Evolutionary conservation across 371 early-diverging fungal species (phyloP).

Genomic region (Dipsacomyces acuminosporus): DNA sequence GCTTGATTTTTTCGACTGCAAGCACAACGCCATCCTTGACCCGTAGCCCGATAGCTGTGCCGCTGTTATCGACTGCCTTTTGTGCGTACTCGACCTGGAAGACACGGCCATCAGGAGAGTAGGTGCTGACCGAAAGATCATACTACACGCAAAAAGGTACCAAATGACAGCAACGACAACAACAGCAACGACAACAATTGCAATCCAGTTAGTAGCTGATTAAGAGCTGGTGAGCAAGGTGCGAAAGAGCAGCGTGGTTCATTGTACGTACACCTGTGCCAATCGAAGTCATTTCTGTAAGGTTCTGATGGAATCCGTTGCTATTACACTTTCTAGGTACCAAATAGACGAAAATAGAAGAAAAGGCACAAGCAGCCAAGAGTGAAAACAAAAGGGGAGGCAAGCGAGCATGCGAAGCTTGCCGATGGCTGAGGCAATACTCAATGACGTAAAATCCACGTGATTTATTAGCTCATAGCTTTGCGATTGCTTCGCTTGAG

Average conservation of each 20-base stretch:
- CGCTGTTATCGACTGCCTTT: slow-evolving; percentile 98
- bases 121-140: slow-evolving; percentile 95
- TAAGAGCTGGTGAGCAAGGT: too few species aligned
- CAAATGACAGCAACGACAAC: neutral
- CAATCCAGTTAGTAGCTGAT: too few species aligned
- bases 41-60: slow-evolving; percentile 92
- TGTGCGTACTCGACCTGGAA: slow-evolving; percentile 98
- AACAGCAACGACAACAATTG: neutral
- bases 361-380: neutral
- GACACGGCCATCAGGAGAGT: slow-evolving; percentile 97
- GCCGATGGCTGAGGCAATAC: too few species aligned
- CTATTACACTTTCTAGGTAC: too few species aligned
- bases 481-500: slow-evolving; percentile 61
- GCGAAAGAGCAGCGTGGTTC: too few species aligned
- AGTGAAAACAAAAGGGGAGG: neutral
- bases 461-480: too few species aligned
- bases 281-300: slow-evolving; percentile 49
- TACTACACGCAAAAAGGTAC: slow-evolving; percentile 63
- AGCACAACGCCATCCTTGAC: slow-evolving; percentile 94
- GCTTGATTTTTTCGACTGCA: slow-evolving; percentile 92
- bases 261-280: slow-evolving; percentile 53
- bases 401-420: neutral
- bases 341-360: neutral
- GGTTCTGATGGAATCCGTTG: too few species aligned
- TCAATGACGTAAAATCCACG: too few species aligned